Evolutionary conservation across 805 yeast genomes (phyloP), one percentile per base, ranked within the genome.

Genomic region (Cyberlindnera euphorbiae): DNA sequence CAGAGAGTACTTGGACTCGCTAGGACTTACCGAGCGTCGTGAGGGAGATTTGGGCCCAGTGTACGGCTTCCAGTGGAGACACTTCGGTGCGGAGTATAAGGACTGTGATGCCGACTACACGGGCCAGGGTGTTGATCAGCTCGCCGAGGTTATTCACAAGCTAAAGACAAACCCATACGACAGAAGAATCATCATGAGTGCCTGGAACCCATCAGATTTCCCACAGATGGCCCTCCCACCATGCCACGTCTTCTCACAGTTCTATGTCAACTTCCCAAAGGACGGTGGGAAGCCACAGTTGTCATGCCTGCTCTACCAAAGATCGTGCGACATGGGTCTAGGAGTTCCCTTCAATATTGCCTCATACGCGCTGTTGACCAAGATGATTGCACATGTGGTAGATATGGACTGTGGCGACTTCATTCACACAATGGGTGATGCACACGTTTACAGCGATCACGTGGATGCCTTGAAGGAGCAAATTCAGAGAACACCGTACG

Each of bases 241-340:
- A 18, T 93, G 99, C 55, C 99, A 93, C 60, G 94, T 93, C 17
- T 85, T 93, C 56, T 80, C 95, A 38, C 99, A 93, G 61, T 93
- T 93, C 56, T 93, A 84, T 58, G 98, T 93, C 26, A 83, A 74
- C 51, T 84, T 83, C 64, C 90, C 95, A n/a, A 56, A 62, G 33
- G 66, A 65, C 18, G 61, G 58, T 21, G 56, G 58, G 17, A 76
- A 63, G 50, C 94, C 94, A 16, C 77, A 71, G 52, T 71, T 93
- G 38, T 83, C 93, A 10, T 93, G 98, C 59, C 74, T 82, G 40
- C 67, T 93, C 66, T 93, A 93, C 62, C 99, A 93, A 64, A 76
- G 99, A 53, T 84, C 96, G n/a, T 90, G 97, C 62, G 99, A 93
- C 56, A 89, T 93, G 96, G 99, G 99, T 0, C 73, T 93, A n/a